These are phyloP conservation scores for Phytophthora fragariae DNA, from an alignment of 352 stramenopile genomes.

Conservation along the genomic window DNA sequence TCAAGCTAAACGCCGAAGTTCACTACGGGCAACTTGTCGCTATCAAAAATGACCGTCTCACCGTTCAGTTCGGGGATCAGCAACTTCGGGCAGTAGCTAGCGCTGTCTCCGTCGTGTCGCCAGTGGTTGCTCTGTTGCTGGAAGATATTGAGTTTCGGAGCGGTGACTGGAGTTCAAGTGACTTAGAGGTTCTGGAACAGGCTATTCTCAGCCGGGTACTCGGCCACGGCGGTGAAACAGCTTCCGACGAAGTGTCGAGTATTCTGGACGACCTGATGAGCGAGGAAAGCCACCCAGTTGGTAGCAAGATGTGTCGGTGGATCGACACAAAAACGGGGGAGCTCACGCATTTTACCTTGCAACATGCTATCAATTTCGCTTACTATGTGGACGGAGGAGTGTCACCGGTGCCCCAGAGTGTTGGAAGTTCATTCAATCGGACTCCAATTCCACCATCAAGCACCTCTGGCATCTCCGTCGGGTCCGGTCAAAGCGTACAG, in stretches of 20 bases:
- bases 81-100: not conserved
- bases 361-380: not conserved
- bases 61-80: not conserved
- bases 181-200: not conserved
- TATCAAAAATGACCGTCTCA: not conserved
- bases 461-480: not conserved
- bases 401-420: slow-evolving; percentile 2
- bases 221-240: not conserved
- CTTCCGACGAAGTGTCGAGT: not conserved
- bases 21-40: not conserved
- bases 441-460: not conserved
- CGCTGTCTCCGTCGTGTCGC: not conserved
- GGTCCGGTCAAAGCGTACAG: not conserved
- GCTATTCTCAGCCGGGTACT: not conserved
- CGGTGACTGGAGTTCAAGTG: slow-evolving; percentile 2
- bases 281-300: not conserved
- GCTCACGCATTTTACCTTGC: not conserved
- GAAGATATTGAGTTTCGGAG: not conserved
- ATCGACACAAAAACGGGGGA: not conserved
- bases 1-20: not conserved
- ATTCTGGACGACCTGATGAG: not conserved
- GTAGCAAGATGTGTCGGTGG: not conserved
- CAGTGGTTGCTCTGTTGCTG: not conserved
- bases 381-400: slow-evolving; percentile 1
- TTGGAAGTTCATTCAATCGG: not conserved